Conservation (phyloP, 2,329 filamentous ascomycete genomes). For the Bipolaris oryzae region DNA sequence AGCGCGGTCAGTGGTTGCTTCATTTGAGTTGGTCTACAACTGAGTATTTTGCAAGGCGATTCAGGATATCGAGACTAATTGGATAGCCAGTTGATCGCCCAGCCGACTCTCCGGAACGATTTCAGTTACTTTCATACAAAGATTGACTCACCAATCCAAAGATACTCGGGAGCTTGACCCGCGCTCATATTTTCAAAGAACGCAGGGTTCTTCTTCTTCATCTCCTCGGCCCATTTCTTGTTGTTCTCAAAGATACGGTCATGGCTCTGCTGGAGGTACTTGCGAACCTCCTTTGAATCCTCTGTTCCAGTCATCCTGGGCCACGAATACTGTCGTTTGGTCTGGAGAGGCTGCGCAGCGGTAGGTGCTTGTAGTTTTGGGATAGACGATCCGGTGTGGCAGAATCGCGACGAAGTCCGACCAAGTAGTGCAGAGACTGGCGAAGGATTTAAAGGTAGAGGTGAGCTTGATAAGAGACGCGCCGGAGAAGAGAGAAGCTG, state of each 20-base stretch:
- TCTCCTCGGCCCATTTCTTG: constrained; percentile 67
- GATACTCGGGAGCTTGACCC: constrained; percentile 72
- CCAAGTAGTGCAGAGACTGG: constrained; percentile 1
- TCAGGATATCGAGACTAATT: neutral
- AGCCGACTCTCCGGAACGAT: neutral
- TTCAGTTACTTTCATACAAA: neutral
- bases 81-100: neutral
- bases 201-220: constrained; percentile 63
- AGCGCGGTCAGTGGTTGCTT: constrained; percentile 7
- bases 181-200: constrained; percentile 69
- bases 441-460: constrained; percentile 3
- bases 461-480: constrained; percentile 15
- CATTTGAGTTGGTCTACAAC: neutral
- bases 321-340: constrained; percentile 16
- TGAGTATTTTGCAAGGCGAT: neutral
- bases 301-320: constrained; percentile 31
- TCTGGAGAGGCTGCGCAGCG: neutral
- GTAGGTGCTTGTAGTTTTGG: constrained; percentile 2
- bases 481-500: constrained; percentile 12
- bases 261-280: constrained; percentile 68
- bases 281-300: constrained; percentile 35
- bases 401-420: constrained; percentile 5
- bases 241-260: constrained; percentile 73
- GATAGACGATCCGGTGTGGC: constrained; percentile 4
- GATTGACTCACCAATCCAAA: constrained; percentile 52